phyloP scores from a whole-genome alignment of 805 yeast species.

The Sungouiella blattae region DNA sequence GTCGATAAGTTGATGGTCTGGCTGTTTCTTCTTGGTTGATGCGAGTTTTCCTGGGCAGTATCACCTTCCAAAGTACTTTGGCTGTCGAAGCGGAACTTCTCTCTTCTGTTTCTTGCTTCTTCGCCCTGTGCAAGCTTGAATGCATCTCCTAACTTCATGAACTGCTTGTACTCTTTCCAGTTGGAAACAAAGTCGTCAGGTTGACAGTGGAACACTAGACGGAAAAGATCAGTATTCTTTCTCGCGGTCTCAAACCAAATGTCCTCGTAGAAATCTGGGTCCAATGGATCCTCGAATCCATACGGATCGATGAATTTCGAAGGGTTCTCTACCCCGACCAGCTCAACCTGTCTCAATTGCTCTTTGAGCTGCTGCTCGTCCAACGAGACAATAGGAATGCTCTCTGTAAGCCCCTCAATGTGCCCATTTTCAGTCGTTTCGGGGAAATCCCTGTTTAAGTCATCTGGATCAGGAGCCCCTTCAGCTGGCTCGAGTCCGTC shows the following conservation, averaged over 20 bases:
- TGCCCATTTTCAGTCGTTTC: background rate
- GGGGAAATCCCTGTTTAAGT: background rate
- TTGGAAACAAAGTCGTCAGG: slow-evolving; percentile 90
- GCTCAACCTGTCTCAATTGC: slow-evolving; percentile 34
- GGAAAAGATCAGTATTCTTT: slow-evolving; percentile 75
- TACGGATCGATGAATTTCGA: slow-evolving; percentile 77
- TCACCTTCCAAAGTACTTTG: slow-evolving; percentile 3
- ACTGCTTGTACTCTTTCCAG: slow-evolving; percentile 86
- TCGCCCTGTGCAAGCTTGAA: slow-evolving; percentile 43
- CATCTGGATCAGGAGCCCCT: background rate
- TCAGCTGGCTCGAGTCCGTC: background rate
- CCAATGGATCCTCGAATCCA: slow-evolving; percentile 81
- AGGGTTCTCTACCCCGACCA: slow-evolving; percentile 34
- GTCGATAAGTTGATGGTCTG: slow-evolving; percentile 24
- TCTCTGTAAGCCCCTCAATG: background rate
- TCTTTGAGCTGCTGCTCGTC: slow-evolving; percentile 41
- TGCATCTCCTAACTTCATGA: slow-evolving; percentile 55
- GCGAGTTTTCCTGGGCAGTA: slow-evolving; percentile 1
- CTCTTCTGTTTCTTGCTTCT: slow-evolving; percentile 29
- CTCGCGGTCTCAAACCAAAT: slow-evolving; percentile 80
- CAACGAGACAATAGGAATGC: slow-evolving; percentile 35
- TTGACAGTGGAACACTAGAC: slow-evolving; percentile 87
- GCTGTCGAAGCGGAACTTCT: slow-evolving; percentile 15
- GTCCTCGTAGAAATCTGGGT: slow-evolving; percentile 78
- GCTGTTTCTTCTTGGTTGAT: slow-evolving; percentile 9